Evolutionary conservation across 2,329 filamentous ascomycete genomes (phyloP).

Genomic region (Cytospora piceicola): DNA sequence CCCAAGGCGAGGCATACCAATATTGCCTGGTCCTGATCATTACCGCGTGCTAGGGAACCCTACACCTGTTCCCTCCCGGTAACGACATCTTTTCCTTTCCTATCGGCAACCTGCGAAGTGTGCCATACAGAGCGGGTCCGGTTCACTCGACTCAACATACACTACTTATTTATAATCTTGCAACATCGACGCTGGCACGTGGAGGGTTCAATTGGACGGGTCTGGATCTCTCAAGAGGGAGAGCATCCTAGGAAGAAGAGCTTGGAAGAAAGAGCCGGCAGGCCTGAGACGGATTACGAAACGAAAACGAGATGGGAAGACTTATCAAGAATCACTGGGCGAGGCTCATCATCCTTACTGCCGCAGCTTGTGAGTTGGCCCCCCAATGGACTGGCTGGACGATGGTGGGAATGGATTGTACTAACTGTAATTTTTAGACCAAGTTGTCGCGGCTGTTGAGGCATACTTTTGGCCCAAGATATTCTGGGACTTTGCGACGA

Average conservation of each 20-base stretch:
- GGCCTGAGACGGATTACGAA: slow-evolving; percentile 16
- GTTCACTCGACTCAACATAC: slow-evolving; percentile 49
- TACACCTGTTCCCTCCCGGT: slow-evolving; percentile 39
- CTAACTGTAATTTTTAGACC: slow-evolving; percentile 61
- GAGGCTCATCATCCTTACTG: slow-evolving; percentile 87
- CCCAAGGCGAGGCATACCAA: slow-evolving; percentile 37
- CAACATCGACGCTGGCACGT: slow-evolving; percentile 28
- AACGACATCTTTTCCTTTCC: slow-evolving; percentile 57
- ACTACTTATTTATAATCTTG: slow-evolving; percentile 31
- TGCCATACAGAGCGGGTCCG: slow-evolving; percentile 54
- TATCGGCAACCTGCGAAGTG: slow-evolving; percentile 45
- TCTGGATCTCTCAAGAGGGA: slow-evolving; percentile 20
- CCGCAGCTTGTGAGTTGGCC: slow-evolving; percentile 68
- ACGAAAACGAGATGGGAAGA: slow-evolving; percentile 74
- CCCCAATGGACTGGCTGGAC: neutral
- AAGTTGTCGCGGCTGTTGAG: slow-evolving; percentile 81
- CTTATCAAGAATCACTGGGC: slow-evolving; percentile 99
- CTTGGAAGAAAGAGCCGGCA: slow-evolving; percentile 28
- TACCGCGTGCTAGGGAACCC: slow-evolving; percentile 29
- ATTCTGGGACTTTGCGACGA: slow-evolving; percentile 96
- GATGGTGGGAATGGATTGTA: neutral
- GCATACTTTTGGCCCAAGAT: slow-evolving; percentile 99
- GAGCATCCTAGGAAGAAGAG: slow-evolving; percentile 34
- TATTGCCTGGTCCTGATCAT: slow-evolving; percentile 35
- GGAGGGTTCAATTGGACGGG: slow-evolving; percentile 30